Evolutionary conservation across 148 eudicot genomes (phyloP), one percentile per base, ranked within the genome.

Genomic region (Polygonum maritimum): DNA sequence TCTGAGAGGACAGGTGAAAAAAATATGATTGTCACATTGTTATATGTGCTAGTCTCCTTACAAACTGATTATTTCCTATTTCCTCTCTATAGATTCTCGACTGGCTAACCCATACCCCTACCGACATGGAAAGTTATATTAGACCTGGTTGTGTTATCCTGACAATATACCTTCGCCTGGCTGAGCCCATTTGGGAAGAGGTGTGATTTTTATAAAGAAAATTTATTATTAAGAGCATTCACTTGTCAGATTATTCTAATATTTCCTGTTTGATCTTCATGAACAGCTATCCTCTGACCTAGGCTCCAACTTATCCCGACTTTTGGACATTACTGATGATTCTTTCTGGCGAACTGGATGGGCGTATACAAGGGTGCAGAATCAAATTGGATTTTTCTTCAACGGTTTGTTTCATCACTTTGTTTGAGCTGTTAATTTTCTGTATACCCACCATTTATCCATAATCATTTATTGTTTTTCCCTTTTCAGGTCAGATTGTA

Each of bases 131-230:
- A 80, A 91, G 98, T 80, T 87, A 88, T 82, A 93, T 93, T 76
- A 88, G 97, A 82, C 98, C 98, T 82, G 98, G 98, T 71, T 93
- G 98, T 80, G 87, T 91, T 47, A 91, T 89, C 77, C 80, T 93
- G 15, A 84, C 98, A 16, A 77, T 91, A 57, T 93, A 93, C 78
- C 62, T 87, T 48, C 88, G 90, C 10, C 74, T 91, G 87, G 78
- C 84, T 44, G 82, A 84, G 49, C 83, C 92, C 73, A 71, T 75
- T 31, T 94, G 97, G 98, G 97, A 89, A 65, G 90, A 88, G 97
- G 97, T 91, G 83, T 75, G 40, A 19, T 75, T 70, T 14, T 31
- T 9, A 21, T 74, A 2, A 62, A 21, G 70, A 65, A 36, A 33
- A 35, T 33, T 40, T 13, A 31, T 31, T 0, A 2, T 16, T 73